phyloP scores from a whole-genome alignment of 2,329 filamentous ascomycete genomes.

The Xylaria sp. region DNA sequence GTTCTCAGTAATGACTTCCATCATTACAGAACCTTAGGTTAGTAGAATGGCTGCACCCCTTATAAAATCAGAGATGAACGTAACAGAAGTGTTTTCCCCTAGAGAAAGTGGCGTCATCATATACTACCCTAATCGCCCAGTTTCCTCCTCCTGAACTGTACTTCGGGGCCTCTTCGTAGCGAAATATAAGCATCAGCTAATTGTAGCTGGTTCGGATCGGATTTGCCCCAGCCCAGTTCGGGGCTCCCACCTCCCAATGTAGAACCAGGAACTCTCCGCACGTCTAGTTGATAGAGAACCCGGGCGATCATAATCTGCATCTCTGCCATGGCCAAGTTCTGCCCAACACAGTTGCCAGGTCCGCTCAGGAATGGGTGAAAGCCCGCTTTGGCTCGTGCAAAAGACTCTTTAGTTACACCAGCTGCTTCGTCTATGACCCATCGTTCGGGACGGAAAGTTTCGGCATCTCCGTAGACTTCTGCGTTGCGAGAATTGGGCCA shows the following conservation, averaged over 20 bases:
- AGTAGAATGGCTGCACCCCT: too few species aligned
- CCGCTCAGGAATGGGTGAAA: slow-evolving; percentile 41
- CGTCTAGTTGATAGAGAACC: slow-evolving; percentile 40
- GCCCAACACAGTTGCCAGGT: slow-evolving; percentile 36
- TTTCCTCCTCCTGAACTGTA: slow-evolving; percentile 42
- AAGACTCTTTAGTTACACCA: neutral
- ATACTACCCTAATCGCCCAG: neutral
- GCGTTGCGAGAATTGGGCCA: slow-evolving; percentile 33
- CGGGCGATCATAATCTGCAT: slow-evolving; percentile 41
- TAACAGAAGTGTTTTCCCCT: neutral
- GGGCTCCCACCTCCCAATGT: slow-evolving; percentile 37
- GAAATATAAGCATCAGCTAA: slow-evolving; percentile 43
- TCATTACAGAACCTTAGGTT: too few species aligned
- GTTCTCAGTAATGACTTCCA: too few species aligned
- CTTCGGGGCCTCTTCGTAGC: slow-evolving; percentile 39
- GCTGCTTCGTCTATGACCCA: slow-evolving; percentile 39
- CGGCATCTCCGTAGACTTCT: slow-evolving; percentile 35
- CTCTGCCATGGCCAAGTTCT: slow-evolving; percentile 42
- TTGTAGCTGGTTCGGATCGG: slow-evolving; percentile 38
- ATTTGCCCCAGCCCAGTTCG: slow-evolving; percentile 33
- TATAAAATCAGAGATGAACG: too few species aligned
- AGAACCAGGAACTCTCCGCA: slow-evolving; percentile 40
- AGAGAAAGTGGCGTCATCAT: neutral
- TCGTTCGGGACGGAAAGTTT: slow-evolving; percentile 41
- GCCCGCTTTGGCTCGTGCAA: neutral